These are phyloP conservation scores for Penicillium desertorum DNA, from an alignment of 495 filamentous ascomycete species.

Conservation along the genomic window DNA sequence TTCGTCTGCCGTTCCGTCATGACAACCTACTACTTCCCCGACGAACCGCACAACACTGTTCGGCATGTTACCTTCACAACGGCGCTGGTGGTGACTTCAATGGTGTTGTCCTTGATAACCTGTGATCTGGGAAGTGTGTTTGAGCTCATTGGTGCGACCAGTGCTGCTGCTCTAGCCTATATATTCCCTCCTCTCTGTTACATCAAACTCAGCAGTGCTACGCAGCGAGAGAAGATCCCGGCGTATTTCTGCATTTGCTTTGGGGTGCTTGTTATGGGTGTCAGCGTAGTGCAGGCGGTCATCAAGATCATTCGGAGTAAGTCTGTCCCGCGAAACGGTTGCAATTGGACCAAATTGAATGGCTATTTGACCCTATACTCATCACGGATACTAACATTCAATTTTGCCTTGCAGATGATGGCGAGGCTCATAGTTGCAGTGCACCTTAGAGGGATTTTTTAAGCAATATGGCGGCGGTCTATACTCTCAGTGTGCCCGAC, in stretches of 20 bases:
- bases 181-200: conserved; percentile 94
- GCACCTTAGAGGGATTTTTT: conserved; percentile 6
- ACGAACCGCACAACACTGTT: conserved; percentile 75
- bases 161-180: conserved; percentile 89
- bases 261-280: conserved; percentile 78
- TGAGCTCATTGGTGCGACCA: conserved; percentile 92
- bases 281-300: conserved; percentile 74
- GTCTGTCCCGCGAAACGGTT: conserved; percentile 10
- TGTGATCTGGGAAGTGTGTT: conserved; percentile 94
- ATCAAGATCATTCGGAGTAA: conserved; percentile 60
- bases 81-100: conserved; percentile 72
- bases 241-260: conserved; percentile 70
- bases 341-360: not conserved
- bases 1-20: conserved; percentile 98
- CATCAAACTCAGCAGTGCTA: conserved; percentile 74
- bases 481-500: not conserved
- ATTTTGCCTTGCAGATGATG: conserved; percentile 14
- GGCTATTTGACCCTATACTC: not conserved
- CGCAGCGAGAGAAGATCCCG: conserved; percentile 70
- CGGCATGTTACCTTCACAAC: conserved; percentile 85
- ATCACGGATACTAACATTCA: not conserved
- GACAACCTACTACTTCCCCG: conserved; percentile 86
- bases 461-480: not conserved
- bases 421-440: conserved; percentile 16
- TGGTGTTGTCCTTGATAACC: conserved; percentile 74